A percentile compares a stretch with the other conserved stretches of the same genome.
These are phyloP conservation scores for Apiospora aurea DNA, from an alignment of 2,329 filamentous ascomycete species.

Conservation along the genomic window DNA sequence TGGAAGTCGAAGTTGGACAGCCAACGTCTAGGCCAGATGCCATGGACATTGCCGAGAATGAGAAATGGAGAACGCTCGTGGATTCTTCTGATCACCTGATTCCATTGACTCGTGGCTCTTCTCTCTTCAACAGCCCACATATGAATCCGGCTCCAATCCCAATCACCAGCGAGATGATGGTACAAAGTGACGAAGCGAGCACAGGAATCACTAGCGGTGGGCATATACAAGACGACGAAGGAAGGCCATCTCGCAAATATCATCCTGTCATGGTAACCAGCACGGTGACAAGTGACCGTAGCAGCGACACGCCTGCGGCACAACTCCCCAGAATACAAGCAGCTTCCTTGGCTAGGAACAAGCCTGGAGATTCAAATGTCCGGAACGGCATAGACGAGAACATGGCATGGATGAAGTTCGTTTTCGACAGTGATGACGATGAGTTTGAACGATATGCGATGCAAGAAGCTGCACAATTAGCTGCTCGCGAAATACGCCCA, in stretches of 20 bases:
- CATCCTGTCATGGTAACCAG: neutral
- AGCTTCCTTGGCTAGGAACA: neutral
- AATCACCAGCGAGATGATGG: slow-evolving; percentile 18
- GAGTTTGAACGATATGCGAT: slow-evolving; percentile 35
- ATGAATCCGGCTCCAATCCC: slow-evolving; percentile 15
- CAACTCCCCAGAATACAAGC: neutral
- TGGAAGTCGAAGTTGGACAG: slow-evolving; percentile 38
- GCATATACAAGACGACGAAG: neutral
- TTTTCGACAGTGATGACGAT: slow-evolving; percentile 36
- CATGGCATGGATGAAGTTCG: slow-evolving; percentile 41
- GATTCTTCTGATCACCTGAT: slow-evolving; percentile 22
- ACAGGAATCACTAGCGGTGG: neutral
- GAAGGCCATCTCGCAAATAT: neutral
- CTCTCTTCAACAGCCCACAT: slow-evolving; percentile 24
- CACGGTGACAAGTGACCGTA: neutral
- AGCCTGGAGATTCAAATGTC: neutral
- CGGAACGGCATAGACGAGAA: slow-evolving; percentile 32
- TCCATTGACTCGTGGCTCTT: slow-evolving; percentile 28
- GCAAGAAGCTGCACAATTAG: slow-evolving; percentile 37
- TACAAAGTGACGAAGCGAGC: neutral
- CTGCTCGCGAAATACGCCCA: slow-evolving; percentile 36
- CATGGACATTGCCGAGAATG: slow-evolving; percentile 25
- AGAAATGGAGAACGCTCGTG: slow-evolving; percentile 22
- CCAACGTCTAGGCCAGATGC: slow-evolving; percentile 31
- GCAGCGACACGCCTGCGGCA: slow-evolving; percentile 1